Percentiles rank a stretch among this genome's conserved stretches.
These are phyloP conservation scores for Penicillium sp. DNA, from an alignment of 2,329 filamentous ascomycete genomes.

Conservation along the genomic window DNA sequence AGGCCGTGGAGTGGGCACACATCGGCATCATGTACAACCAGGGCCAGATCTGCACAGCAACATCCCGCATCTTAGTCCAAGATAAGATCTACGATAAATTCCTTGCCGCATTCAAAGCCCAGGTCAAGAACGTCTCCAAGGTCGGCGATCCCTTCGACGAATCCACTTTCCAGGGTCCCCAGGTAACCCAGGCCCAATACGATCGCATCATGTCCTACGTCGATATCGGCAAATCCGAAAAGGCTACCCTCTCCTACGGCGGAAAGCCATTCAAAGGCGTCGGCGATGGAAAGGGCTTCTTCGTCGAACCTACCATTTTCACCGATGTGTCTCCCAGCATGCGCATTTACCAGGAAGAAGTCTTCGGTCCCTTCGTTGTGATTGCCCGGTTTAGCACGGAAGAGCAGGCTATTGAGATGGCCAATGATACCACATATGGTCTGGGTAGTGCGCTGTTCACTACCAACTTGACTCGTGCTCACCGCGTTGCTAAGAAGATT, in stretches of 20 bases:
- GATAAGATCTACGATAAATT: conserved; percentile 34
- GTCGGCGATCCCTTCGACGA: conserved; percentile 47
- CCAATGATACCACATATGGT: conserved; percentile 50
- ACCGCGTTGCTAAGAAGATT: conserved; percentile 46
- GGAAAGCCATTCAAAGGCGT: conserved; percentile 38
- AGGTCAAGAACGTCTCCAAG: conserved; percentile 35
- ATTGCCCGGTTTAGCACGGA: conserved; percentile 46
- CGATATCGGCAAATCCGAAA: conserved; percentile 44
- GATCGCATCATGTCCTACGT: conserved; percentile 37
- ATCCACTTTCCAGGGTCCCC: conserved; percentile 35
- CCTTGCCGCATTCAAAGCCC: conserved; percentile 32
- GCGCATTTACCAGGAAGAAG: conserved; percentile 49
- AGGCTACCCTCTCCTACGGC: conserved; percentile 41
- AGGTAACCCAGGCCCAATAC: conserved; percentile 36
- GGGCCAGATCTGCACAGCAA: conserved; percentile 45
- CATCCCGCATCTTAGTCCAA: conserved; percentile 39
- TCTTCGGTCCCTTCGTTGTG: conserved; percentile 50
- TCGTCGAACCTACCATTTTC: conserved; percentile 40
- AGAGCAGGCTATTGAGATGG: conserved; percentile 43
- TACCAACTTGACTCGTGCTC: conserved; percentile 43
- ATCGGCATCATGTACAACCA: conserved; percentile 56
- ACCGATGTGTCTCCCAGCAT: conserved; percentile 42
- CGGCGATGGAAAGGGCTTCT: conserved; percentile 40
- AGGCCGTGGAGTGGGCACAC: conserved; percentile 73
- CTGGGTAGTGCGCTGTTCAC: conserved; percentile 50